Conservation (phyloP, 306 rosid genomes). For the Aeschynomene evenia region DNA sequence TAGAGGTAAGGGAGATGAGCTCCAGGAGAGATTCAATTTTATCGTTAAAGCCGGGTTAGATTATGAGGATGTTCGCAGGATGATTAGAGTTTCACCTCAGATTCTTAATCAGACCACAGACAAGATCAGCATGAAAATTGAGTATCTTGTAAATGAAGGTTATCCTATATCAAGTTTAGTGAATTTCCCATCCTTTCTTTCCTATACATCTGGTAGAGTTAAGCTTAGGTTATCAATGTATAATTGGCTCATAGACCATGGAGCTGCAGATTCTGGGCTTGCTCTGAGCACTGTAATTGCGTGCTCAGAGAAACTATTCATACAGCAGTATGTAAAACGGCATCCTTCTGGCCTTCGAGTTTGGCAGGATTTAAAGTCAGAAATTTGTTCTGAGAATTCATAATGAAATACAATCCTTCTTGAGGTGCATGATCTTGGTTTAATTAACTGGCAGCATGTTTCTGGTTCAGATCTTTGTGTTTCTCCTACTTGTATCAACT, state of each 20-base stretch:
- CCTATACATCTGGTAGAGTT: slow-evolving; percentile 48
- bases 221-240: slow-evolving; percentile 63
- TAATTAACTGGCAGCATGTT: background rate
- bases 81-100: slow-evolving; percentile 59
- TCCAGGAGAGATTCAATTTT: slow-evolving; percentile 74
- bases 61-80: slow-evolving; percentile 42
- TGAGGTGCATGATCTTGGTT: background rate
- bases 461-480: slow-evolving; percentile 6
- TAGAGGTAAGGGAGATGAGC: slow-evolving; percentile 75
- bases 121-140: slow-evolving; percentile 51
- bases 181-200: slow-evolving; percentile 60
- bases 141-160: slow-evolving; percentile 55
- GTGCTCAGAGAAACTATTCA: slow-evolving; percentile 44
- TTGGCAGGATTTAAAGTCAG: slow-evolving; percentile 62
- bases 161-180: slow-evolving; percentile 57
- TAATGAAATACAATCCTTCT: background rate
- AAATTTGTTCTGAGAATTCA: slow-evolving; percentile 27
- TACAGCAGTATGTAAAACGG: slow-evolving; percentile 45
- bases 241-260: slow-evolving; percentile 66
- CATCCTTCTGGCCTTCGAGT: slow-evolving; percentile 67
- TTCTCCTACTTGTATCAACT: background rate
- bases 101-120: slow-evolving; percentile 64
- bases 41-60: slow-evolving; percentile 71
- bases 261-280: slow-evolving; percentile 34
- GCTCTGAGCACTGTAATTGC: slow-evolving; percentile 70